Evolutionary conservation across 2,329 filamentous ascomycete genomes (phyloP), one percentile per base, ranked within the genome.

Genomic region (Alternaria angustiovoidea): DNA sequence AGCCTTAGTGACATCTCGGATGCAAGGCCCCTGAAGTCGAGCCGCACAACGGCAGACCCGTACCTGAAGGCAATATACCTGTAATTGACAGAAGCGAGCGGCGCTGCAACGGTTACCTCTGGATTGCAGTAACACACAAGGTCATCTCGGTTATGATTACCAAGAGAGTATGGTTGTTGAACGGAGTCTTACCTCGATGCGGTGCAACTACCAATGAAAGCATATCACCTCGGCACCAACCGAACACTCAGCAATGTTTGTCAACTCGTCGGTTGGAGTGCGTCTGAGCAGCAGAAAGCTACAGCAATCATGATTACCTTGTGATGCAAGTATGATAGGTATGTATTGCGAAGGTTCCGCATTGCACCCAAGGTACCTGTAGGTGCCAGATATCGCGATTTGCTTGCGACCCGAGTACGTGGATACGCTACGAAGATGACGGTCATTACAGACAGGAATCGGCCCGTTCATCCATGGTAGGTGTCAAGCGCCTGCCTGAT

Each of bases 391-490:
- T 51, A 44, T 44, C 49, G 43, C 46, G 34, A 56, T 39, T 51
- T 30, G 16, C 26, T 57, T 46, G 48, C 47, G 44, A 59, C 48
- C 51, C 47, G 57, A 55, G 30, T 44, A 43, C 36, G 36, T 55
- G 58, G 62, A 32, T 54, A 51, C 63, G 57, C 64, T 58, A 59
- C 51, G 36, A 51, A 44, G 47, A 51, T 48, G 34, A 57, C 54
- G 46, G 49, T 48, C 61, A 54, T 54, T 54, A 54, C 57, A 63
- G 43, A 54, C 36, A 49, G 28, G 44, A 59, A 54, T 61, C 62
- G 66, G 66, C 64, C 66, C 64, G 66, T 61, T 18, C 34, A 57
- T 52, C 51, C 57, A 62, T 59, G 56, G 54, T 60, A 51, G 42
- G 55, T 62, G 57, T 55, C 47, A 59, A 39, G 62, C 54, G 60